phyloP scores from a whole-genome alignment of 2,329 filamentous ascomycete species.

The Sporothrix inflata region DNA sequence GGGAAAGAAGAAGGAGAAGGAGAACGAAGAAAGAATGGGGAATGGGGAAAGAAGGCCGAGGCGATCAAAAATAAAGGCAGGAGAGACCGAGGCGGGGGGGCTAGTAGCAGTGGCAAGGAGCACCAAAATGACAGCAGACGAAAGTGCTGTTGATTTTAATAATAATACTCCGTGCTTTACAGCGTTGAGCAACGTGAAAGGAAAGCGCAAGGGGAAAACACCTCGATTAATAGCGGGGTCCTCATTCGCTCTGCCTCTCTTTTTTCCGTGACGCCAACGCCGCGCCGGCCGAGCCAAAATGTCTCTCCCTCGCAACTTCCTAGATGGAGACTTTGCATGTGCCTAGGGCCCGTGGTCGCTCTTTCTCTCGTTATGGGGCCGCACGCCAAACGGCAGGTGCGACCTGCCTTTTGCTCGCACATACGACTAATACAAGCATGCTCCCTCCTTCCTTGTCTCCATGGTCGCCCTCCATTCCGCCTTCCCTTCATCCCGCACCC shows the following conservation, averaged over 20 bases:
- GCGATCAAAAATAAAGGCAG: conserved; percentile 10
- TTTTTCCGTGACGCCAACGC: conserved; percentile 15
- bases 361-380: background rate
- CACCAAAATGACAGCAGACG: no score
- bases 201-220: conserved; percentile 18
- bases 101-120: background rate
- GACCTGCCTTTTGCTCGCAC: background rate
- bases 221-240: conserved; percentile 29
- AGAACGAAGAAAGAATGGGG: background rate
- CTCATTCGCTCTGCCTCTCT: conserved; percentile 15
- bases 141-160: conserved; percentile 7
- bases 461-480: conserved; percentile 9
- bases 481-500: conserved; percentile 22
- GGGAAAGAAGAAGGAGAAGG: background rate
- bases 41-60: conserved; percentile 19
- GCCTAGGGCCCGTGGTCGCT: conserved; percentile 4
- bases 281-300: conserved; percentile 19
- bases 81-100: conserved; percentile 20
- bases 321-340: conserved; percentile 18
- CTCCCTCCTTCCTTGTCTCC: conserved; percentile 23
- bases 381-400: background rate
- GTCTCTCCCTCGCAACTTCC: background rate
- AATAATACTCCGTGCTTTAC: conserved; percentile 14
- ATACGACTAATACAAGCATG: background rate
- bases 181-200: conserved; percentile 4